A percentile compares a stretch with the other conserved stretches of the same genome.
These are phyloP conservation scores for Guillardia theta DNA, from an alignment of 78 protist species.

Conservation along the genomic window DNA sequence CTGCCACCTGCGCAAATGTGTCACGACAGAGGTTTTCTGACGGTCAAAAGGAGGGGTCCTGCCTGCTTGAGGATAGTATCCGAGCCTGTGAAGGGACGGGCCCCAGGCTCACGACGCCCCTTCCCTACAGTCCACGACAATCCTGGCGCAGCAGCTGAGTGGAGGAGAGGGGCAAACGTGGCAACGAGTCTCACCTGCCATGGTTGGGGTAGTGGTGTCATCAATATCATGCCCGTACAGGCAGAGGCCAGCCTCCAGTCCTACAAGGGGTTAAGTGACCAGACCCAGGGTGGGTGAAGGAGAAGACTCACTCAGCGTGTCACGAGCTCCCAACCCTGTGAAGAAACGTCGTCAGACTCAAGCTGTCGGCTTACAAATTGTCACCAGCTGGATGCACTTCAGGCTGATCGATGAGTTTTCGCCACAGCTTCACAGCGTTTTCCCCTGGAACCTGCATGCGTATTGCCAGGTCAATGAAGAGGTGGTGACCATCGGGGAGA, in stretches of 20 bases:
- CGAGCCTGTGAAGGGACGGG: background rate
- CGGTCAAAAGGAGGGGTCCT: too few species aligned
- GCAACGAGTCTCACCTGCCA: too few species aligned
- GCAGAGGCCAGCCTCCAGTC: conserved; percentile 56
- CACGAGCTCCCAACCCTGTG: conserved; percentile 57
- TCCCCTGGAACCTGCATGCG: background rate
- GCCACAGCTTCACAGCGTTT: conserved; percentile 23
- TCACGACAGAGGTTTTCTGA: too few species aligned
- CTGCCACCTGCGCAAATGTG: background rate
- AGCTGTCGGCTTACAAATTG: too few species aligned
- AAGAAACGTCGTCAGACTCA: too few species aligned
- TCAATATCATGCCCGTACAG: conserved; percentile 64
- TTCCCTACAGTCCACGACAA: conserved; percentile 9
- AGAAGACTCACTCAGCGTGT: conserved; percentile 8
- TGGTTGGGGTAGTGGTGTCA: conserved; percentile 43
- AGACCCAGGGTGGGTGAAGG: background rate
- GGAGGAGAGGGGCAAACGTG: too few species aligned
- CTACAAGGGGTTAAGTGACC: background rate
- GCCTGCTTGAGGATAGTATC: background rate
- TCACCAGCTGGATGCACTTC: background rate
- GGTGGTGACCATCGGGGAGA: background rate
- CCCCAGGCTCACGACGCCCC: background rate
- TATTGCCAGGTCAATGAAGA: background rate
- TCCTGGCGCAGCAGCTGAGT: too few species aligned
- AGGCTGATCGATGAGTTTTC: background rate